These are phyloP conservation scores for Yamadazyma takamatsuzukensis DNA, from an alignment of 805 yeast species.

Conservation along the genomic window DNA sequence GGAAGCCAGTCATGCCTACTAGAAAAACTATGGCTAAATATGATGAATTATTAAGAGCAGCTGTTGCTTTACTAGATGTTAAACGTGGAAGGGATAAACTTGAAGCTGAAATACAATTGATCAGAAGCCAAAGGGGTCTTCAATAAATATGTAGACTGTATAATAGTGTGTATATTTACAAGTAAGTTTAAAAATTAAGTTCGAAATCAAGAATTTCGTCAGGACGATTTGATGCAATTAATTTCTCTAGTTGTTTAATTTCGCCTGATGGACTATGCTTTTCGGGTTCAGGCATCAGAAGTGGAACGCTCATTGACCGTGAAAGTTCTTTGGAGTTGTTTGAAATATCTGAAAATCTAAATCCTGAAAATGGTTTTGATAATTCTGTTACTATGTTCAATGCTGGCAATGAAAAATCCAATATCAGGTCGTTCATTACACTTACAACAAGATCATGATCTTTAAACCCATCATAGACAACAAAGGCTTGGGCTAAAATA, in stretches of 20 bases:
- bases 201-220: constrained; percentile 5
- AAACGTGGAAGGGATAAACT: constrained; percentile 85
- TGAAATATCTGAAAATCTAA: constrained; percentile 8
- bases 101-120: constrained; percentile 62
- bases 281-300: constrained; percentile 6
- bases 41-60: constrained; percentile 68
- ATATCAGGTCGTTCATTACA: constrained; percentile 6
- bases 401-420: constrained; percentile 9
- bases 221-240: neutral
- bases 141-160: constrained; percentile 1
- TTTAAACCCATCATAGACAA: constrained; percentile 32
- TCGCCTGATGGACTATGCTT: constrained; percentile 2
- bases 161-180: too few relatives aligned
- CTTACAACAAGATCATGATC: constrained; percentile 17
- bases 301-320: constrained; percentile 4
- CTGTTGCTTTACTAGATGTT: constrained; percentile 71
- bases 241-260: neutral
- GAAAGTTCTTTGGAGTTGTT: constrained; percentile 8
- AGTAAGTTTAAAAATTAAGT: constrained; percentile 1
- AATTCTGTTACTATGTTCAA: constrained; percentile 5
- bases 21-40: constrained; percentile 70
- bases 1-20: constrained; percentile 86
- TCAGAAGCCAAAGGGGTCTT: constrained; percentile 34
- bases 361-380: constrained; percentile 8
- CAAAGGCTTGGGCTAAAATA: constrained; percentile 17